Evolutionary conservation across 73 alveolate genomes (phyloP).

Genomic region (Uronychia setigera): DNA sequence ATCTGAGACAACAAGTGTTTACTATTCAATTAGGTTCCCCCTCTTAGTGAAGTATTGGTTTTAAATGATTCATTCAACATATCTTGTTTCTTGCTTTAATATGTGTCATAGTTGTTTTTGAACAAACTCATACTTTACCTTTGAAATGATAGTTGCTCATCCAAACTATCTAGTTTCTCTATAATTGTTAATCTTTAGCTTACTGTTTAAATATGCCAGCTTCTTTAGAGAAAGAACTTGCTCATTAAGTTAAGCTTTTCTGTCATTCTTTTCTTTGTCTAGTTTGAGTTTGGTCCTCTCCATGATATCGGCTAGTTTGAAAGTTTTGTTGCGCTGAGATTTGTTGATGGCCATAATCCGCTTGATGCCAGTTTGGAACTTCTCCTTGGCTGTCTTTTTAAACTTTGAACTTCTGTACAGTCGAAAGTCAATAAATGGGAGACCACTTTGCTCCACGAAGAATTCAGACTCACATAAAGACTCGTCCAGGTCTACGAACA

Average conservation of each 20-base stretch:
- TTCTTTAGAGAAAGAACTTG: neutral
- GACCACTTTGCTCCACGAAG: neutral
- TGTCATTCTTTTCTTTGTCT: neutral
- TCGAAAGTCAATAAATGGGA: neutral
- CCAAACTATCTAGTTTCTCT: neutral
- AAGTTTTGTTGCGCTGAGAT: neutral
- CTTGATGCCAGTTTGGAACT: neutral
- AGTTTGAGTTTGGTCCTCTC: neutral
- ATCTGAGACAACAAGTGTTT: too few species aligned
- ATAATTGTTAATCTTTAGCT: neutral
- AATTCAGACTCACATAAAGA: neutral
- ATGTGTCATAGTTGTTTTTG: neutral
- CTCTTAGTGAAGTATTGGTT: too few species aligned
- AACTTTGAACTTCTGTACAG: neutral
- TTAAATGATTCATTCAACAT: neutral
- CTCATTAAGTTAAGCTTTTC: neutral
- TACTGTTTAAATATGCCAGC: neutral
- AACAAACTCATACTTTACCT: neutral
- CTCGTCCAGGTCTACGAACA: neutral
- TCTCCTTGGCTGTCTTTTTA: neutral
- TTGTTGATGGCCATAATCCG: constrained; percentile 2
- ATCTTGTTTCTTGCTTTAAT: neutral
- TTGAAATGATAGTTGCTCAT: neutral
- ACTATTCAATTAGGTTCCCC: too few species aligned
- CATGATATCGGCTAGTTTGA: neutral